Evolutionary conservation across 495 filamentous ascomycete species (phyloP), one percentile per base, ranked within the genome.

Genomic region (Clavariopsis aquatica): DNA sequence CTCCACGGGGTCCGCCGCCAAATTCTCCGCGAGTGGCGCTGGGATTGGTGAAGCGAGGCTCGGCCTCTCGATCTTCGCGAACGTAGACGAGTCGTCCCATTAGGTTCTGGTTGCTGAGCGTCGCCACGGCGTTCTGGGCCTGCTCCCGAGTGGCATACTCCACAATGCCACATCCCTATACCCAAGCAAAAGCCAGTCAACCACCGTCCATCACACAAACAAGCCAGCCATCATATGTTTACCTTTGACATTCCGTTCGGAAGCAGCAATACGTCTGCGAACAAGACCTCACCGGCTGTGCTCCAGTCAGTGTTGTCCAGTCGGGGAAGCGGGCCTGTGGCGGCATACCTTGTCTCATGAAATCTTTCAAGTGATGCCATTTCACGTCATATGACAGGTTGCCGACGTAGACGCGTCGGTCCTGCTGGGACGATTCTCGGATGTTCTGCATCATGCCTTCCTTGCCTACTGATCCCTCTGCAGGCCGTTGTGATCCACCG

Each of bases 241-340:
- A 97, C 94, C 95, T 98, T 98, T 90, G 93, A 97, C 94, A 98
- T 98, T 92, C 94, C 94, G 87, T 98, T 98, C 76, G 95, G 95
- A 92, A 98, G 92, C 79, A 96, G 85, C 79, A 98, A 89, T 74
- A 98, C 93, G 85, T 98, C 94, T 86, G 94, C 94, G 81, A 95
- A 98, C 82, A 98, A 87, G 80, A 98, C 95, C 77, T 98, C 94
- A 85, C 94, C 94, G 83, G 94, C 94, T 98, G 78, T 73, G 53
- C 46, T 13, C 49, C 22, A 31, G 59, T 69, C 59, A 70, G 62
- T 57, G 20, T 7, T 7, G 17, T 19, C 23, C 13, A 29, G 31
- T 12, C 15, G n/a, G 4, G 20, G 26, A 36, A 19, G 55, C 22
- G 52, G 20, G 24, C 22, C 49, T 13, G 12, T 34, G 24, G 15